Evolutionary conservation across 139 green algal genomes (phyloP), one percentile per base, ranked within the genome.

Genomic region (Micractinium conductrix): DNA sequence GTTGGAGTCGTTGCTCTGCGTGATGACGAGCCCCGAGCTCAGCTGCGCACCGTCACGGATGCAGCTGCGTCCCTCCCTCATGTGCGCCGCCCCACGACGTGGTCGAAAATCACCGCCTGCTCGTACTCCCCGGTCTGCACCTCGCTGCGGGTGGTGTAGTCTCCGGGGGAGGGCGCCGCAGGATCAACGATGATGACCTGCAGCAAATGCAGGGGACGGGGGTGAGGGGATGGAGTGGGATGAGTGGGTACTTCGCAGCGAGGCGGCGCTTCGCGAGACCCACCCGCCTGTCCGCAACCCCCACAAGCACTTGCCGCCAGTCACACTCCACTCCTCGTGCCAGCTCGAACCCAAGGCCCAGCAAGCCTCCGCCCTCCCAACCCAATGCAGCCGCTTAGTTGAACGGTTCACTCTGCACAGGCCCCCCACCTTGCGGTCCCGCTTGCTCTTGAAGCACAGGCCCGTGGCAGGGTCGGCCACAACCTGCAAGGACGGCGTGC

Each of bases 361-460:
- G 30, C 38, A 35, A 28, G 45, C 16, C 48, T 58, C 16, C 16
- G 48, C 48, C 48, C 48, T 16, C 16, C 48, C 48, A 24, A 10
- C 12, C 12, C 48, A 58, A 10, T 16, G 16, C 12, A 10, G 48
- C 16, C 16, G 48, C 48, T 24, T 58, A 58, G 16, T 16, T 58
- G 16, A 58, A n/a, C n/a, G n/a, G n/a, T 58, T 10, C 48, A 58
- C 14, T 10, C 8, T 62, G 53, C 84, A 95, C n/a, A n/a, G n/a
- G n/a, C n/a, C 95, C 75, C 96, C 93, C 30, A 96, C 84, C 86
- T 98, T 98, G 40, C 94, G 88, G 91, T 98, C 95, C 4, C 95
- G 88, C 83, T 97, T 96, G 91, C 96, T 97, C 84, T 98, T 97
- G 93, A 98, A 98, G 55, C 96, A 65, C 69, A 98, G 84, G 1